These are phyloP conservation scores for Alternaria metachromatica DNA, from an alignment of 2,329 filamentous ascomycete genomes.

Conservation along the genomic window DNA sequence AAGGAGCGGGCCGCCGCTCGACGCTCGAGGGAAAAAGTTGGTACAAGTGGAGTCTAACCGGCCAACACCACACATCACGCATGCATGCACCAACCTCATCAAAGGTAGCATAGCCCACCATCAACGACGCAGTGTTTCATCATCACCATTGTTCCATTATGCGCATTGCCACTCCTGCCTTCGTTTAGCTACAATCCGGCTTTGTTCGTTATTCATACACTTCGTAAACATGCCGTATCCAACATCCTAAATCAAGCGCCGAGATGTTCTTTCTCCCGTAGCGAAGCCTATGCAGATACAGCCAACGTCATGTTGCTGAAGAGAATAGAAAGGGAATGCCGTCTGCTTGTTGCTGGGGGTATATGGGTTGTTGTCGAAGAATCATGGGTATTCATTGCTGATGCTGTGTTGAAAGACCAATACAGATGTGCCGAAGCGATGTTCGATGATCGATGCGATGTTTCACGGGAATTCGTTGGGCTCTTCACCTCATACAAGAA, in stretches of 20 bases:
- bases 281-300: not conserved
- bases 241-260: conserved; percentile 5
- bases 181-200: not conserved
- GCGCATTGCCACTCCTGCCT: not conserved
- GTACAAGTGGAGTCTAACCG: not conserved
- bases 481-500: not conserved
- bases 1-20: not conserved
- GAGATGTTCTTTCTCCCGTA: not conserved
- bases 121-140: not conserved
- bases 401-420: not conserved
- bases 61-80: not conserved
- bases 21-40: not conserved
- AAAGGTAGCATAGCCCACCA: not conserved
- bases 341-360: not conserved
- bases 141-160: not conserved
- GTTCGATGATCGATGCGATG: not conserved
- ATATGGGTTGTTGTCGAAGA: not conserved
- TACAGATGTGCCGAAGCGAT: not conserved
- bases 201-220: not conserved
- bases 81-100: conserved; percentile 1
- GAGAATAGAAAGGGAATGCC: conserved; percentile 5
- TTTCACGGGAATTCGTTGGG: not conserved
- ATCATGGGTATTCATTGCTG: not conserved
- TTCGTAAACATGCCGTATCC: conserved; percentile 5
- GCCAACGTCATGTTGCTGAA: not conserved